Evolutionary conservation across 495 filamentous ascomycete species (phyloP), one percentile per base, ranked within the genome.

Genomic region (Xylaria telfairii): DNA sequence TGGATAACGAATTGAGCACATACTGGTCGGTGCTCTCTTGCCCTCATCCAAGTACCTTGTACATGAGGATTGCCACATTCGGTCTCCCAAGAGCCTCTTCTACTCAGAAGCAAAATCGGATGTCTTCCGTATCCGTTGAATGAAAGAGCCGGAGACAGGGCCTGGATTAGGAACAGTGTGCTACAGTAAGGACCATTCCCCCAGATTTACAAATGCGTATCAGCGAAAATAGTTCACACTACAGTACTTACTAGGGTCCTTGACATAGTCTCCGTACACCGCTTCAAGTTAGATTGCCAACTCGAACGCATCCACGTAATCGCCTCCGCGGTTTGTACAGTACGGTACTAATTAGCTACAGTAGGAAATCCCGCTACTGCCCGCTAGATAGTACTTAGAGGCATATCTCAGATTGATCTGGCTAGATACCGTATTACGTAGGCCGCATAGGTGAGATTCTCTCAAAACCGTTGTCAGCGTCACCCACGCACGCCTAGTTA

Each of bases 151-250:
- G 68, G 68, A 65, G 68, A 63, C 68, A 65, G 24, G 68, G 61
- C 49, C 68, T 37, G 24, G 37, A 70, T 70, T 64, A 39, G 60
- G 68, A 46, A 64, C 19, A 54, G 34, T 28, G 28, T 28, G 67
- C 28, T 62, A 70, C 67, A 70, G 68, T 65, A 70, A 65, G 68
- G 47, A 42, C 59, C 32, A 56, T 64, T 64, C 44, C 68, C 68
- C 68, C 68, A 70, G 68, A 70, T 70, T 69, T 59, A 54, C 67
- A 69, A 65, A 64, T 70, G 61, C 68, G 61, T 62, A 62, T 62
- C 59, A 57, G 56, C 56, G 59, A 62, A 62, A 62, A 62, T 62
- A 62, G 59, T 17, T 42, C 19, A 21, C n/a, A n/a, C n/a, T n/a
- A n/a, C n/a, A n/a, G n/a, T n/a, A n/a, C 15, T 47, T 54, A n/a